A percentile compares a stretch with the other conserved stretches of the same genome.
phyloP scores from a whole-genome alignment of 139 green algal species.

The Chlamydomonas incerta region DNA sequence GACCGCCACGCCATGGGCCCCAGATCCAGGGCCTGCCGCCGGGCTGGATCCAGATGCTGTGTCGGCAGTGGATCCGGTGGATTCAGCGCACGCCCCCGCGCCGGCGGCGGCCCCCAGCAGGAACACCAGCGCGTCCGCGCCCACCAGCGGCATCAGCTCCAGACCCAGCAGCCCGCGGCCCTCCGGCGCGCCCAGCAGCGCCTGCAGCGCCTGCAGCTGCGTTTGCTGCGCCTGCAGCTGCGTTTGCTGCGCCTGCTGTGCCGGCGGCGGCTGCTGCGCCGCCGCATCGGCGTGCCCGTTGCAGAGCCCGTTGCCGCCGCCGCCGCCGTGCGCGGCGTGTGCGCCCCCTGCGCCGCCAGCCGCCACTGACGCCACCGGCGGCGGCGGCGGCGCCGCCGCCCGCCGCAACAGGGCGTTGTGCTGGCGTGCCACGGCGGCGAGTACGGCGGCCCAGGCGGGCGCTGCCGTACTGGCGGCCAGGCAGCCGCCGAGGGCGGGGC shows the following conservation, averaged over 20 bases:
- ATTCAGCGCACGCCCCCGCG: too few species aligned
- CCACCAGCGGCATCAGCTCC: conserved; percentile 30
- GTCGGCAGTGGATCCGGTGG: too few species aligned
- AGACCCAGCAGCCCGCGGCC: background rate
- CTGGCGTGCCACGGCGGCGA: background rate
- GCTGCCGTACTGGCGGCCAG: background rate
- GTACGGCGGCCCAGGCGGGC: background rate
- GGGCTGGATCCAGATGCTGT: too few species aligned
- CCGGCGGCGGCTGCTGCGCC: too few species aligned
- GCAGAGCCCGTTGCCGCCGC: background rate
- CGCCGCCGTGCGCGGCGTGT: too few species aligned
- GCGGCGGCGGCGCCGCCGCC: too few species aligned
- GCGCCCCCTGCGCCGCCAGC: too few species aligned
- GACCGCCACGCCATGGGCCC: background rate
- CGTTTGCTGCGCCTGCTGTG: background rate
- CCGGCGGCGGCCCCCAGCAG: background rate
- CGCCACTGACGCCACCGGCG: too few species aligned
- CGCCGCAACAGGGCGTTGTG: background rate
- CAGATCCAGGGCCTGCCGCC: too few species aligned
- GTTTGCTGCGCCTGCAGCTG: background rate
- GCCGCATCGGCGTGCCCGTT: background rate
- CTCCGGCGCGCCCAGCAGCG: background rate
- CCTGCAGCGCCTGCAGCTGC: background rate
- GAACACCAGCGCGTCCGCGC: conserved; percentile 36
- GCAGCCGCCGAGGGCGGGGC: background rate